Conservation (phyloP, 1,139 yeast species). For the Taiozyma sp. region DNA sequence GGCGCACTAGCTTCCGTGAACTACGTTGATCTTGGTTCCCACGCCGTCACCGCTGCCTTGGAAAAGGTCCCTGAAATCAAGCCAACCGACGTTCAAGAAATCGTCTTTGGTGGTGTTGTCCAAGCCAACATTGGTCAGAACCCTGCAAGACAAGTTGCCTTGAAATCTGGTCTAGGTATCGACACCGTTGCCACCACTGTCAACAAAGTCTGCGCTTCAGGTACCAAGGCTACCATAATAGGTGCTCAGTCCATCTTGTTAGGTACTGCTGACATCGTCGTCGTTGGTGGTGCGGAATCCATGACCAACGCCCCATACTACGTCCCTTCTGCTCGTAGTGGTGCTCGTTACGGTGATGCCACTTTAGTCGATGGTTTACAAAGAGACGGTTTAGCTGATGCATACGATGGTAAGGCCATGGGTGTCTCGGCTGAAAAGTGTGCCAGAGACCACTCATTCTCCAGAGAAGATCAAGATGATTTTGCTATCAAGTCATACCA, state of each 20-base stretch:
- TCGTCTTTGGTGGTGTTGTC: constrained; percentile 88
- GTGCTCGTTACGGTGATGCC: constrained; percentile 85
- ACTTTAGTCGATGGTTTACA: constrained; percentile 80
- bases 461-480: constrained; percentile 70
- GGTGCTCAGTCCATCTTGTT: constrained; percentile 89
- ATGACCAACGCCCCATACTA: constrained; percentile 97
- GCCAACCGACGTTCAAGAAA: constrained; percentile 79
- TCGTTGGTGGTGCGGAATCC: constrained; percentile 97
- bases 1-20: constrained; percentile 72
- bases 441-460: constrained; percentile 62
- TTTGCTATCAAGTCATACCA: constrained; percentile 66
- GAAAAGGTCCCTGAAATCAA: constrained; percentile 79
- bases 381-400: constrained; percentile 90
- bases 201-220: constrained; percentile 97
- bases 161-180: constrained; percentile 81
- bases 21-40: constrained; percentile 84
- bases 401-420: constrained; percentile 83
- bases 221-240: constrained; percentile 84
- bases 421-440: constrained; percentile 97
- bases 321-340: constrained; percentile 77
- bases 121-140: constrained; percentile 96
- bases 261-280: constrained; percentile 88
- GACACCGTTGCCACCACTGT: constrained; percentile 81
- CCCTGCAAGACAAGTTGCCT: constrained; percentile 96
- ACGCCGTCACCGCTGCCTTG: constrained; percentile 86